Conservation (phyloP, 345 rosid genomes). For the Linum lewisii region DNA sequence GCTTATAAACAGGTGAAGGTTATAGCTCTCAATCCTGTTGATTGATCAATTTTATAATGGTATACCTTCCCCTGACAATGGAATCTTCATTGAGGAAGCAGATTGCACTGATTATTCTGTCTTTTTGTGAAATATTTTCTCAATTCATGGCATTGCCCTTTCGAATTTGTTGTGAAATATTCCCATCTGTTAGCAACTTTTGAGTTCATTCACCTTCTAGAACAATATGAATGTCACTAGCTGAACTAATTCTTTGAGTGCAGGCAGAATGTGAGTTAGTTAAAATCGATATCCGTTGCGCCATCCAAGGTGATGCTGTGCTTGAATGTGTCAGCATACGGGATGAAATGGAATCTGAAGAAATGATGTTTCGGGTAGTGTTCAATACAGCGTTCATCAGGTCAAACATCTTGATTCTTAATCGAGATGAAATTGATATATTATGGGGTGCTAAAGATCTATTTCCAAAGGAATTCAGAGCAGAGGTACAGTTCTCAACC, state of each 20-base stretch:
- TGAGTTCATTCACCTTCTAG: background rate
- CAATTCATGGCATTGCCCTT: background rate
- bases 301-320: slow-evolving; percentile 83
- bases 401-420: slow-evolving; percentile 91
- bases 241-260: slow-evolving; percentile 14
- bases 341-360: slow-evolving; percentile 66
- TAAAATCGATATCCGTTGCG: slow-evolving; percentile 83
- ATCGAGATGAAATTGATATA: slow-evolving; percentile 77
- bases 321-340: slow-evolving; percentile 76
- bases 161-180: background rate
- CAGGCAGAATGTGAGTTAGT: slow-evolving; percentile 83
- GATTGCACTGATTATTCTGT: no score
- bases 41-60: background rate
- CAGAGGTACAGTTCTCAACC: slow-evolving; percentile 51
- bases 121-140: background rate
- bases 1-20: slow-evolving; percentile 67
- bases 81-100: no score
- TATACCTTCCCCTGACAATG: background rate
- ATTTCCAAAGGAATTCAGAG: slow-evolving; percentile 84
- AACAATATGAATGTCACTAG: slow-evolving; percentile 2
- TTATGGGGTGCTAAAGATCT: slow-evolving; percentile 72
- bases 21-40: background rate
- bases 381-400: slow-evolving; percentile 91
- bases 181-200: background rate
- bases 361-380: slow-evolving; percentile 76